Base-by-base conservation (phyloP, 2,329 filamentous ascomycete genomes). In the Calonectria ilicicola region DNA sequence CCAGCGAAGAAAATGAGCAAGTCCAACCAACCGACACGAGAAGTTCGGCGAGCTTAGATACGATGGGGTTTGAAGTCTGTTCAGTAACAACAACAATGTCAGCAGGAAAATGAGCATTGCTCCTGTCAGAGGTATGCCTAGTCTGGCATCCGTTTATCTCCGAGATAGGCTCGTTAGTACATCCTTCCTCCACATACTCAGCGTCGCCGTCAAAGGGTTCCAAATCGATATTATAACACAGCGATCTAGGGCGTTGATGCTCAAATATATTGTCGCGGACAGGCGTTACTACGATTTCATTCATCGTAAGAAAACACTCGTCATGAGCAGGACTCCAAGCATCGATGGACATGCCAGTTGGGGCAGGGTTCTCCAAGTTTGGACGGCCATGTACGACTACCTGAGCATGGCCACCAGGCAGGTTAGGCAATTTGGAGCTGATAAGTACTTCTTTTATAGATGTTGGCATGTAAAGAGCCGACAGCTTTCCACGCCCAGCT, bases 211-310 rank as follows among this genome's bases (percentile, higher is more conserved):
- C 27, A 0, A 86, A 72, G 5, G 83, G 81, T 72, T 87, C 85
- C 87, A 86, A 88, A 23, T 84, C 79, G n/a, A 87, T 72, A 76
- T 85, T 85, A 74, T 86, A 88, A 78, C 86, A 88, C 5, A 88
- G 76, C 0, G 75, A 74, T 15, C 80, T 76, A 15, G 79, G 76
- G 17, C 8, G 58, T 17, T 62, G 56, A 5, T 71, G 64, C 14
- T 79, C 75, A 1, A 40, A 66, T 0, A 68, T 53, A 2, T 82
- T 82, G 26, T 85, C 84, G 40, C 84, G 78, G 5, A 88, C 81
- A 1, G 86, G 86, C 1, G 83, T 84, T 78, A 88, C 82, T 9
- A 77, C 79, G 29, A 86, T 78, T 0, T 82, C 84, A 9, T 82
- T 80, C 5, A 86, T 74, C 23, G 78, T 82, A 21, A 86, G 80